Evolutionary conservation across 1,284 basidiomycete genomes (phyloP), one percentile per base, ranked within the genome.

Genomic region (Inonotus hispidus): DNA sequence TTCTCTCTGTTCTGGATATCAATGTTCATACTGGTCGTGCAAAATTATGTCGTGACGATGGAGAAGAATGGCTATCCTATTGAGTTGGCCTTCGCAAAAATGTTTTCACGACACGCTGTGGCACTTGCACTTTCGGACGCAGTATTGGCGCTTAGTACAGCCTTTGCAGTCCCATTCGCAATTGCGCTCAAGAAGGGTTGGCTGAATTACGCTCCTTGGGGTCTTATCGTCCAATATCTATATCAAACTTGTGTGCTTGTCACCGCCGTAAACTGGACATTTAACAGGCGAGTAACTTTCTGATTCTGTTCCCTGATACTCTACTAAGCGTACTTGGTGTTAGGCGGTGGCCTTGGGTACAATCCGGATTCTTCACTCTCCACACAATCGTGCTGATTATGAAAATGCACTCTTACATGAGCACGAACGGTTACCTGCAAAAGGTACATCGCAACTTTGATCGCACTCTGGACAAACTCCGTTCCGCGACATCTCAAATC

Each of bases 291-390:
- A 63, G 76, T 45, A 58, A 38, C 25, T 27, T 19, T 59, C 37
- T 10, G 7, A 39, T 13, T 50, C 29, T 29, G 6, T 27, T 11
- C 11, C 29, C n/a, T 50, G 7, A 16, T 14, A 4, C 41, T 14
- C 19, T 43, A 49, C 10, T 49, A 21, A 52, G 6, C 29, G 25
- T 41, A 37, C 45, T 59, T 56, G 35, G 32, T 35, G 19, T 59
- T 66, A 88, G 92, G 58, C 82, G 94, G 67, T 98, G 95, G 95
- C 94, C 93, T 41, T 98, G 96, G 95, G 95, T 98, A 1, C 96
- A 99, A 73, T 93, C 93, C 0, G 95, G 95, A 7, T 98, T 95
- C 75, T 79, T 98, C 57, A 95, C 94, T 0, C 75, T 98, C n/a
- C 96, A 95, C 72, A 85, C 89, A 13, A 76, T 97, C 7, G 87